Base-by-base conservation (phyloP, 169 alveolate genomes). In the Cyclospora cayetanensis region DNA sequence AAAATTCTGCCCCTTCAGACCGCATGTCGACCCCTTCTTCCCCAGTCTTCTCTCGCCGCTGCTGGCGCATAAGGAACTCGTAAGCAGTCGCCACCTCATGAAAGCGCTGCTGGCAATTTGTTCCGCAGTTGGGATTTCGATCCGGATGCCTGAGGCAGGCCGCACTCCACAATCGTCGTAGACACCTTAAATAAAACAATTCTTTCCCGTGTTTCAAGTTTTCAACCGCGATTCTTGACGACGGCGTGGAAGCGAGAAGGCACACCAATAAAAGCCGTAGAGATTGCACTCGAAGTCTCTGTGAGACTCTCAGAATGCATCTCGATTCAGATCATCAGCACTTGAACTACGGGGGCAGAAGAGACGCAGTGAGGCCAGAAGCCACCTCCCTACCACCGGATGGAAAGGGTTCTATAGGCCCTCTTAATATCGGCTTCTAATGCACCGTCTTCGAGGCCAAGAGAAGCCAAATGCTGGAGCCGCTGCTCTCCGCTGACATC, bases 81-180 rank as follows among this genome's bases (percentile, higher is more conserved):
- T 86, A 86, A 22, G 92, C 92, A 11, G 82, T 86, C 4, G 92
- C 92, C 1, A 86, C 79, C 29, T 86, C 92, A 27, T 74, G 80
- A 25, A 86, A 86, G 22, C 92, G 92, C 60, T 43, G 85, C 42
- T 86, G 92, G 86, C 92, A 86, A 43, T 65, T 68, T 20, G 88
- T 55, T 12, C 85, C 86, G 86, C 92, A 86, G 46, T 74, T 74
- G 31, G 92, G 86, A 35, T 86, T 65, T n/a, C 82, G 80, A 65
- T 86, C 92, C 3, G 92, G 92, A 50, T 86, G 92, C 92, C 92
- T 86, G 92, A 20, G 1, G 37, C 18, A 11, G 37, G 60, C 60
- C 60, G 50, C 5, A 31, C 46, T 3, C 35, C 5, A 25, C 2
- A 4, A 65, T n/a, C n/a, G n/a, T n/a, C n/a, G n/a, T n/a, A n/a